Base-by-base conservation (phyloP, 1,139 yeast species). In the Yamadazyma membranifaciens region DNA sequence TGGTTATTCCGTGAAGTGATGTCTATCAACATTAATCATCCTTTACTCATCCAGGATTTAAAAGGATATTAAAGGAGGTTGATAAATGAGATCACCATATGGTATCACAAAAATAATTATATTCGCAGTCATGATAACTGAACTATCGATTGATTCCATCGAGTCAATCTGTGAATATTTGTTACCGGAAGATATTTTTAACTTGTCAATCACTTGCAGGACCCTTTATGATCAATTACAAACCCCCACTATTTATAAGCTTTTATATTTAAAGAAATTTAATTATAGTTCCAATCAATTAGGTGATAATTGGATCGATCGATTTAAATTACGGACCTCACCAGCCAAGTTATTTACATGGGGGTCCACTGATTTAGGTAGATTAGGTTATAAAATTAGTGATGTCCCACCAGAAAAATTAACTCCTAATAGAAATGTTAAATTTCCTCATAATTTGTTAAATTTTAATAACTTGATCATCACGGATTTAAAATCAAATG, bases 401-500 rank as follows among this genome's bases (percentile, higher is more conserved):
- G 59, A 57, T 14, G 50, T 67, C 6, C 63, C 69, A 4, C 45
- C 43, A 9, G 58, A 56, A n/a, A 57, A 67, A 47, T 49, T 65
- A 11, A 46, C 60, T 4, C 51, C 58, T 6, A 43, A 49, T 9
- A 57, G 62, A 34, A 57, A 58, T 34, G 70, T 78, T 1, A 66
- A 63, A 43, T 59, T 60, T 3, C 82, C 84, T 0, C 65, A 73
- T 0, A 55, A 60, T 36, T 54, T 73, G 12, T 37, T 52, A 2
- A 57, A 62, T 39, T 54, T 65, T 53, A 54, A 70, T 30, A 61
- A 65, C 13, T 57, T 62, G 17, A 56, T 74, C 1, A 60, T 82
- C 7, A 65, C 75, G 4, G 87, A 81, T 51, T 63, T 84, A 2
- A 67, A 77, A 13, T 81, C 84, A 6, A 84, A 84, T 30, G 94